These are phyloP conservation scores for Moesziomyces sp. DNA, from an alignment of 1,284 basidiomycete genomes.

Conservation along the genomic window DNA sequence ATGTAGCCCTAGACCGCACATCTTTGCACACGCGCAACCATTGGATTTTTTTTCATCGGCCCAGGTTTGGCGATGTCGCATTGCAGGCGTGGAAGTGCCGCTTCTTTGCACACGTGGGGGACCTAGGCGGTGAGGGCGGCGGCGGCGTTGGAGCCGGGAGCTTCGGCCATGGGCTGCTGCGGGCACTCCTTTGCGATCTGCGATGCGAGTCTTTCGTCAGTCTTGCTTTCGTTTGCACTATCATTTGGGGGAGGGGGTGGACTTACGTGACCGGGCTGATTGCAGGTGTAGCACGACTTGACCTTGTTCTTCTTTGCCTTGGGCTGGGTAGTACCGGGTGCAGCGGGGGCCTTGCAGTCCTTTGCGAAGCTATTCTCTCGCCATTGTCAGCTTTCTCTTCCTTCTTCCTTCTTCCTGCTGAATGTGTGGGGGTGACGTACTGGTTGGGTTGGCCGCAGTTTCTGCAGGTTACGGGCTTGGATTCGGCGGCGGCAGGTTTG, in stretches of 20 bases:
- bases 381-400: not conserved
- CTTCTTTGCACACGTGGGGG: not conserved
- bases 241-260: not conserved
- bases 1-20: constrained; percentile 7
- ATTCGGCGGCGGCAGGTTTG: not conserved
- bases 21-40: too few species aligned
- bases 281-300: constrained; percentile 40
- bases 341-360: constrained; percentile 32
- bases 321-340: not conserved
- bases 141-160: constrained; percentile 28
- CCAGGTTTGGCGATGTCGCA: not conserved
- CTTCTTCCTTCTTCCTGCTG: too few species aligned
- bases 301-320: constrained; percentile 1
- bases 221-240: too few species aligned
- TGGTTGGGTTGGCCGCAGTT: constrained; percentile 40
- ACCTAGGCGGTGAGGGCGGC: constrained; percentile 35
- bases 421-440: constrained; percentile 4
- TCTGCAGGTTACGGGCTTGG: constrained; percentile 20
- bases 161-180: constrained; percentile 24
- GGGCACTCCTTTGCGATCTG: constrained; percentile 42
- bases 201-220: not conserved
- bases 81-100: not conserved
- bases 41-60: too few species aligned
- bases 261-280: constrained; percentile 40
- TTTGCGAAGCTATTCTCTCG: constrained; percentile 15